A percentile compares a stretch with the other conserved stretches of the same genome.
These are phyloP conservation scores for Nitzschia putrida DNA, from an alignment of 108 stramenopile genomes.

Conservation along the genomic window DNA sequence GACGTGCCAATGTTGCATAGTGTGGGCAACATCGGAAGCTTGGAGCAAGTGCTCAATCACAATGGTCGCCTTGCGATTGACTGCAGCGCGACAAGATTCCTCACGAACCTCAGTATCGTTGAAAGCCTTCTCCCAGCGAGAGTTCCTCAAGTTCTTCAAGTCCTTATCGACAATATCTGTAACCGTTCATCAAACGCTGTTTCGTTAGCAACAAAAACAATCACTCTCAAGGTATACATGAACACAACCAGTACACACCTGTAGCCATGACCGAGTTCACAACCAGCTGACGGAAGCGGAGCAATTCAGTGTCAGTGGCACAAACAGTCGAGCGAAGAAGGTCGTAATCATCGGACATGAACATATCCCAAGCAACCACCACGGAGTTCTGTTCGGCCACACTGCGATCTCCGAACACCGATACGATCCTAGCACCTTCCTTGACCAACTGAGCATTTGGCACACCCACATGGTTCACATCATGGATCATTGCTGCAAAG, in stretches of 20 bases:
- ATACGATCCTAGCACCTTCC: conserved; percentile 40
- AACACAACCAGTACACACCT: conserved; percentile 26
- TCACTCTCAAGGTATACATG: no score
- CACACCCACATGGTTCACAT: conserved; percentile 58
- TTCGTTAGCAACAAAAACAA: no score
- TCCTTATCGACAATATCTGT: conserved; percentile 1
- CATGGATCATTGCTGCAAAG: conserved; percentile 53
- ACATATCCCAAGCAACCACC: conserved; percentile 30
- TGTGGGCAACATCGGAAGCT: no score
- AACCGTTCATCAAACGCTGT: no score
- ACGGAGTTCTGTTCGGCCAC: conserved; percentile 36
- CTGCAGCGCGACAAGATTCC: no score
- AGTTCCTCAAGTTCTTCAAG: background rate
- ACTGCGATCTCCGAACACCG: conserved; percentile 24
- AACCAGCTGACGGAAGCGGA: conserved; percentile 33
- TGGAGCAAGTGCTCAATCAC: no score
- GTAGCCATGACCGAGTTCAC: conserved; percentile 40
- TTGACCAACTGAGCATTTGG: conserved; percentile 47
- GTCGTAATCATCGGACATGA: conserved; percentile 22
- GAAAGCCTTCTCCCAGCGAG: conserved; percentile 7
- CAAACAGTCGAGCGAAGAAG: conserved; percentile 20
- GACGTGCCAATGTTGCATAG: no score
- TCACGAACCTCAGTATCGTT: no score
- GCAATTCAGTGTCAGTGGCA: background rate
- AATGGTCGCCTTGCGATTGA: no score